phyloP scores from a whole-genome alignment of 129 eudicot species.

The Daucus carota region DNA sequence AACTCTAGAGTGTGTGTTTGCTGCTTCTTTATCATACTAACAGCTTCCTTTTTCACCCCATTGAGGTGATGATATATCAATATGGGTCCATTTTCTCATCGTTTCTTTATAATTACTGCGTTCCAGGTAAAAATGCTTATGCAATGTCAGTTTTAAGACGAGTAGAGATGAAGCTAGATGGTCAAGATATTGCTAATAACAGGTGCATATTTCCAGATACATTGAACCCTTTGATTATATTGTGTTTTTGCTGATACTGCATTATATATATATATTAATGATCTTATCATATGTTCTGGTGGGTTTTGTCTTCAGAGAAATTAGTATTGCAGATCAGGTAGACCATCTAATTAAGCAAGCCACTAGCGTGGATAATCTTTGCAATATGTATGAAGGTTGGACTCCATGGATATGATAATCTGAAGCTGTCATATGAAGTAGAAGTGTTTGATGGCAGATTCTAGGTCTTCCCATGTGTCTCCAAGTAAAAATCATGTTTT shows the following conservation, averaged over 20 bases:
- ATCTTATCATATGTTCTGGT: not conserved
- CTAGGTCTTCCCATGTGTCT: not conserved
- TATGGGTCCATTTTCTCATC: not conserved
- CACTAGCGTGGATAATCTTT: slow-evolving; percentile 85
- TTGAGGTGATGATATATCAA: not conserved
- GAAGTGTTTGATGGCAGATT: not conserved
- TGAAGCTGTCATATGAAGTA: slow-evolving; percentile 3
- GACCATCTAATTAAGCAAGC: slow-evolving; percentile 95
- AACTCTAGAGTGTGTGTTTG: not conserved
- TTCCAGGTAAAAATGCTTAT: slow-evolving; percentile 76
- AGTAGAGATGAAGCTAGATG: slow-evolving; percentile 91
- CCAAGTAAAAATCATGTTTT: not conserved
- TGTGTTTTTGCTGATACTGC: slow-evolving; percentile 5
- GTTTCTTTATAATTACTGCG: slow-evolving; percentile 1
- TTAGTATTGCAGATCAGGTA: slow-evolving; percentile 76
- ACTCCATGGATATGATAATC: slow-evolving; percentile 88
- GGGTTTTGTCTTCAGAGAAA: slow-evolving; percentile 44
- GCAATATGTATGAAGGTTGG: slow-evolving; percentile 99
- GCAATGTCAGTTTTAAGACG: slow-evolving; percentile 88
- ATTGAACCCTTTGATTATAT: slow-evolving; percentile 1
- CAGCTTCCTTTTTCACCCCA: not conserved
- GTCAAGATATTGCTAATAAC: slow-evolving; percentile 69
- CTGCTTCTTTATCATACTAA: not conserved
- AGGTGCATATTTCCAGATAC: slow-evolving; percentile 42
- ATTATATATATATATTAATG: not conserved